Evolutionary conservation across 495 filamentous ascomycete species (phyloP).

Genomic region (Aspergillus carlsbadensis): DNA sequence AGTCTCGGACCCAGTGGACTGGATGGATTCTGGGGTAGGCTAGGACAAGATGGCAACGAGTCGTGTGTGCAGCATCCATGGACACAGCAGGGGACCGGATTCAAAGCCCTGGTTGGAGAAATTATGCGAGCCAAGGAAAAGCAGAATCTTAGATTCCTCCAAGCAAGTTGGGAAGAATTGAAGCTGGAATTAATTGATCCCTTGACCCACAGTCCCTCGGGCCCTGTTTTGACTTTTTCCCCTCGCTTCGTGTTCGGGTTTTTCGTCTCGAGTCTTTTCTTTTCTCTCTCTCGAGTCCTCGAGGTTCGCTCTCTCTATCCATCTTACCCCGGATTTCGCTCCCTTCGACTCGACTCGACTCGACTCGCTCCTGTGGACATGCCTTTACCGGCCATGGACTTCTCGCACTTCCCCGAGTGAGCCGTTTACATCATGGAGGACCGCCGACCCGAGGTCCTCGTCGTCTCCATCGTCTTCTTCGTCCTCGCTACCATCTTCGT

Average conservation of each 20-base stretch:
- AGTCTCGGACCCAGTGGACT: not conserved
- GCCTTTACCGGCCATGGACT: slow-evolving; percentile 12
- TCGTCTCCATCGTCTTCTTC: slow-evolving; percentile 70
- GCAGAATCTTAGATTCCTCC: not conserved
- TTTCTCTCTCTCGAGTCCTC: not conserved
- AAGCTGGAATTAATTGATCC: not conserved
- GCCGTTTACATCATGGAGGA: slow-evolving; percentile 40
- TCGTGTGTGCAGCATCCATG: not conserved
- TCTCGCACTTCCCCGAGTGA: slow-evolving; percentile 10
- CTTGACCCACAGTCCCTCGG: slow-evolving; percentile 1
- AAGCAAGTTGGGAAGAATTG: not conserved
- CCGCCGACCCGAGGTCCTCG: slow-evolving; percentile 66
- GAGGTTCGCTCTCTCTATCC: slow-evolving; percentile 1
- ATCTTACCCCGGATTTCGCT: not conserved
- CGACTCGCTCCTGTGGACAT: not conserved
- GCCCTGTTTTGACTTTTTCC: slow-evolving; percentile 5
- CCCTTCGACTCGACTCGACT: not conserved
- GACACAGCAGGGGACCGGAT: too few relatives aligned
- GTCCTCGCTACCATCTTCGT: slow-evolving; percentile 69
- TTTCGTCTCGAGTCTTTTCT: not conserved
- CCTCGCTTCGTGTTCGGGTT: slow-evolving; percentile 2
- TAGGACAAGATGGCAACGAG: not conserved
- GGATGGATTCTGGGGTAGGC: not conserved
- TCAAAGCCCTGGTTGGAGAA: not conserved
- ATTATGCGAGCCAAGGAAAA: not conserved